Base-by-base conservation (phyloP, 805 yeast genomes). In the Priceomyces fermenticarens region DNA sequence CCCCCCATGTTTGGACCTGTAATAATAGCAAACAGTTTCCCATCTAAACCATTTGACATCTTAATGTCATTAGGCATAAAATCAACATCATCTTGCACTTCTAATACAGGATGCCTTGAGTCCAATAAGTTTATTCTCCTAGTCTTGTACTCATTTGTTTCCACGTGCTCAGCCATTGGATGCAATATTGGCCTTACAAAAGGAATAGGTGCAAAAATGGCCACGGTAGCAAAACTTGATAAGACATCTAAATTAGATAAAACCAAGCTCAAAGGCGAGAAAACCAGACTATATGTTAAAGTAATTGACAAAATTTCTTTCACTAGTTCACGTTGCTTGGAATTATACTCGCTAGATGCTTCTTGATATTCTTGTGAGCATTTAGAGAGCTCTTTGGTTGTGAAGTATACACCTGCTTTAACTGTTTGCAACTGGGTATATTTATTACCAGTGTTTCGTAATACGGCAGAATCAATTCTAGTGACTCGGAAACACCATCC, bases 401-500 rank as follows among this genome's bases (percentile, higher is more conserved):
- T 88, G 70, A 93, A 93, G 60, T 75, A 88, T 3, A 91, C 91
- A 42, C 99, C 99, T 2, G 97, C 96, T 58, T 93, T 93, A 25
- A 88, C 95, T 0, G 97, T 91, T 38, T 89, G 86, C 33, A 91
- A 69, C 60, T 93, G 97, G 38, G 75, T 75, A 57, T 83, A 90
- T 30, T 77, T 73, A 42, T 70, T 71, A 0, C 67, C 60, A 1
- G 72, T 66, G 36, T 70, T 65, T 52, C 98, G 78, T 43, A 93
- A 70, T 14, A 85, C 83, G 9, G 84, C 72, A 2, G 96, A 90
- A 55, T 93, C 98, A 41, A 80, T 83, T 60, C 99, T 78, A 1
- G 99, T 93, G 15, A 93, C 77, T 51, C 98, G 74, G 74, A 91
- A 79, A 60, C 97, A 88, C 95, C 96, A 90, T 14, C 97, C 97